Evolutionary conservation across 768 basidiomycete genomes (phyloP), one percentile per base, ranked within the genome.

Genomic region (Solioccasus polychromus): DNA sequence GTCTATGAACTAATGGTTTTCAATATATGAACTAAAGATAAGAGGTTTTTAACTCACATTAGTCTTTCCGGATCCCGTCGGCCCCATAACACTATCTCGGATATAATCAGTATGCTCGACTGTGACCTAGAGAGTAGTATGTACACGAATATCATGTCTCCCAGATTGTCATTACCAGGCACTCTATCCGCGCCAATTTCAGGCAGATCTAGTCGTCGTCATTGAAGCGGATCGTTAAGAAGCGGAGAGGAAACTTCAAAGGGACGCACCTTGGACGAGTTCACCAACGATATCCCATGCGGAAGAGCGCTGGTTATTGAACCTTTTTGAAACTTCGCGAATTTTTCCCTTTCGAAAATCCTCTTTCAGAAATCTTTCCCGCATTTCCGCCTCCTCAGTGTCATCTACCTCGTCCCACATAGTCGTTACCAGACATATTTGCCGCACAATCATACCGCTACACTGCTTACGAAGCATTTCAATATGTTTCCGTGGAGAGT

Each of bases 391-490:
- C 17, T 42, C 41, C 9, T 11, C 32, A 24, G 1, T 19, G 39
- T 49, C 26, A 18, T 17, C 5, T 24, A 43, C 28, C 11, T 48
- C 14, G 41, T 48, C 41, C 46, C 50, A 48, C 50, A 51, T 43
- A 3, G 50, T 49, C n/a, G 47, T 51, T 19, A 49, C 23, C 2
- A 51, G 38, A 25, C 50, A 44, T 40, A 39, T 44, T 6, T 28
- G 29, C 32, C 32, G 20, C 18, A 44, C 29, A 19, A 7, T 10
- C 4, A 28, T 12, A 11, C 31, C 5, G 28, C 19, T 25, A 5
- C 48, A 44, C 9, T 36, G 42, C 20, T 24, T 34, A 8, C 25
- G 48, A 39, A 50, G 18, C 42, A 24, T 44, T 18, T 44, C 25
- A 7, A 50, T 41, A 12, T 52, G 19, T 8, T 12, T 4, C 4